phyloP scores from a whole-genome alignment of 106 monocot genomes.

The Dendrobium huoshanense region DNA sequence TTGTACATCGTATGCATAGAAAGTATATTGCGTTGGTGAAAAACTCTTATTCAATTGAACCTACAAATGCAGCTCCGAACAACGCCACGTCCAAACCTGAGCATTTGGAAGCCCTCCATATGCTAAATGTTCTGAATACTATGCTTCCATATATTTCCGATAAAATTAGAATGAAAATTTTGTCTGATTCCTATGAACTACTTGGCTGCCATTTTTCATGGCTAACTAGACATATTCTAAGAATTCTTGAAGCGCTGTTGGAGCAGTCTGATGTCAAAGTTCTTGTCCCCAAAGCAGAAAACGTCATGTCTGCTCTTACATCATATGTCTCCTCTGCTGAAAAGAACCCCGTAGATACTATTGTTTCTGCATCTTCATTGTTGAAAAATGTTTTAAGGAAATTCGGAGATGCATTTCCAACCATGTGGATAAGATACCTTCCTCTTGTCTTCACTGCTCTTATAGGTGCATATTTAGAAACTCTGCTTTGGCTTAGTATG shows the following conservation, averaged over 20 bases:
- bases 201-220: constrained; percentile 36
- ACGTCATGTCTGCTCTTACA: constrained; percentile 31
- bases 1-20: constrained; percentile 33
- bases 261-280: constrained; percentile 31
- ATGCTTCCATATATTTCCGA: constrained; percentile 38
- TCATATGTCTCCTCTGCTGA: constrained; percentile 40
- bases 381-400: constrained; percentile 38
- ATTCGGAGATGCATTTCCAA: constrained; percentile 39
- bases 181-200: constrained; percentile 41
- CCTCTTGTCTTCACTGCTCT: constrained; percentile 46
- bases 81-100: constrained; percentile 21
- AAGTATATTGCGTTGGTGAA: constrained; percentile 27
- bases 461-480: constrained; percentile 50
- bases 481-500: not conserved
- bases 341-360: constrained; percentile 58
- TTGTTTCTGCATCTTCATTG: constrained; percentile 47
- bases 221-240: constrained; percentile 45
- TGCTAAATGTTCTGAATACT: constrained; percentile 52
- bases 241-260: constrained; percentile 42
- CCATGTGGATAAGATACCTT: constrained; percentile 40
- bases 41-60: constrained; percentile 8
- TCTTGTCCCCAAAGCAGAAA: constrained; percentile 43
- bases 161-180: constrained; percentile 39
- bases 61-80: constrained; percentile 11
- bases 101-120: constrained; percentile 40